These are phyloP conservation scores for Trametopsis cervina DNA, from an alignment of 768 basidiomycete species.

Conservation along the genomic window DNA sequence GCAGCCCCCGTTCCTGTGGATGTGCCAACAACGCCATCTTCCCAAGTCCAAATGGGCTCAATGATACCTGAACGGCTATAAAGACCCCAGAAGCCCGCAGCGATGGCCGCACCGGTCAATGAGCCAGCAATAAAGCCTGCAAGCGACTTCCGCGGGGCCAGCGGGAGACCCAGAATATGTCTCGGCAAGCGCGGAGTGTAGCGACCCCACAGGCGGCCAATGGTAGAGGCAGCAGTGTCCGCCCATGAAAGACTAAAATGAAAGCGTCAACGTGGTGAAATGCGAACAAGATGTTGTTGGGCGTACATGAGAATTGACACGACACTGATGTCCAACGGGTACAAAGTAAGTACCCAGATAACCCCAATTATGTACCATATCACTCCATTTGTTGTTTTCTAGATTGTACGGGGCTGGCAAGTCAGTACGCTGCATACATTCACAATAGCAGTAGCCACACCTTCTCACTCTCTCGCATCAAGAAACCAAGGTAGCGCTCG, in stretches of 20 bases:
- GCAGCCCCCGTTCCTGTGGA: conserved; percentile 5
- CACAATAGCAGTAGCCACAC: conserved; percentile 25
- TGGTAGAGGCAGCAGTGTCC: conserved; percentile 88
- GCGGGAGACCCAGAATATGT: conserved; percentile 46
- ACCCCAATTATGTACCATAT: conserved; percentile 90
- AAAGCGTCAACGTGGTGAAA: neutral
- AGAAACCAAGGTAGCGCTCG: conserved; percentile 65
- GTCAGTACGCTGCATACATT: neutral
- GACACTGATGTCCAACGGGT: conserved; percentile 85
- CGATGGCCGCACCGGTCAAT: conserved; percentile 62
- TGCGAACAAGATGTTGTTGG: conserved; percentile 3
- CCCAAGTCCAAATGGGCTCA: conserved; percentile 52
- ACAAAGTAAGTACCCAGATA: conserved; percentile 62
- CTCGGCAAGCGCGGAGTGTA: conserved; percentile 56
- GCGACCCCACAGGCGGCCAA: conserved; percentile 81
- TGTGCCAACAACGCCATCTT: conserved; percentile 31
- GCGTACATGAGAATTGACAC: conserved; percentile 84
- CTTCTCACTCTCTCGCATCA: conserved; percentile 89
- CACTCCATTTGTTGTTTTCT: conserved; percentile 78
- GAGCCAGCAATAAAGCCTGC: conserved; percentile 80
- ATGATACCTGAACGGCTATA: conserved; percentile 40
- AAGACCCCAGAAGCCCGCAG: conserved; percentile 65
- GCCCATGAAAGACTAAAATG: conserved; percentile 84
- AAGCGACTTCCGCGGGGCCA: conserved; percentile 77
- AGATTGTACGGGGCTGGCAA: neutral